A percentile compares a stretch with the other conserved stretches of the same genome.
Evolutionary conservation across 257 asterid genomes (phyloP).

Genomic region (Verbascum thapsus): DNA sequence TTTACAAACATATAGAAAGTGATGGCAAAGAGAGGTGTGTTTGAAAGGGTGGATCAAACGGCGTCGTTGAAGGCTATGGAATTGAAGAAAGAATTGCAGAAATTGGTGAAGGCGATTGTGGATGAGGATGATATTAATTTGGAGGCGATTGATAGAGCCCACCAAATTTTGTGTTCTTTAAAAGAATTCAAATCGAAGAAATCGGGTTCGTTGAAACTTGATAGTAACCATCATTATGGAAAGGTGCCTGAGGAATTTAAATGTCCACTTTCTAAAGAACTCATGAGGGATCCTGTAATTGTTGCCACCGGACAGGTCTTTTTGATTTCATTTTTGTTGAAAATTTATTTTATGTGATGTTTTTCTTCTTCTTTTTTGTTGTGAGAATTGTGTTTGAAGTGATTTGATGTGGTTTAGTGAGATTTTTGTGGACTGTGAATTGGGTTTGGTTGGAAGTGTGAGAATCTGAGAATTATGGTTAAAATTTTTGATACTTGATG

Average conservation of each 20-base stretch:
- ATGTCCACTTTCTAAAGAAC: conserved; percentile 82
- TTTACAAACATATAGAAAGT: background rate
- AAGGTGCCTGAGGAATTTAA: conserved; percentile 77
- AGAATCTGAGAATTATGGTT: background rate
- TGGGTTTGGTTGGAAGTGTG: too few relatives aligned
- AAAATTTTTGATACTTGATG: background rate
- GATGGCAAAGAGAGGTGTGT: conserved; percentile 85
- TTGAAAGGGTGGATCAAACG: conserved; percentile 56
- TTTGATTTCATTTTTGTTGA: too few relatives aligned
- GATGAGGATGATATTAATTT: conserved; percentile 59
- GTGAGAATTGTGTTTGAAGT: background rate
- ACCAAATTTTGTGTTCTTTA: conserved; percentile 43
- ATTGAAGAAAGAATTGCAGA: conserved; percentile 72
- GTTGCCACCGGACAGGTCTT: conserved; percentile 82
- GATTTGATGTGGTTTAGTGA: background rate
- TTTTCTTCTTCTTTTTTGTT: too few relatives aligned
- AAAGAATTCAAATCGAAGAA: conserved; percentile 64
- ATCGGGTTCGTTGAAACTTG: conserved; percentile 36
- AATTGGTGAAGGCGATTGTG: conserved; percentile 55
- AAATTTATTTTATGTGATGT: too few relatives aligned
- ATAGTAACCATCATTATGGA: conserved; percentile 16
- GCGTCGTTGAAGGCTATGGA: conserved; percentile 57
- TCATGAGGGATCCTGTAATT: conserved; percentile 93
- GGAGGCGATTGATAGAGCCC: conserved; percentile 77
- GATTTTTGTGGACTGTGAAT: too few relatives aligned